Evolutionary conservation across 257 asterid species (phyloP).

Genomic region (Scutellaria minor): DNA sequence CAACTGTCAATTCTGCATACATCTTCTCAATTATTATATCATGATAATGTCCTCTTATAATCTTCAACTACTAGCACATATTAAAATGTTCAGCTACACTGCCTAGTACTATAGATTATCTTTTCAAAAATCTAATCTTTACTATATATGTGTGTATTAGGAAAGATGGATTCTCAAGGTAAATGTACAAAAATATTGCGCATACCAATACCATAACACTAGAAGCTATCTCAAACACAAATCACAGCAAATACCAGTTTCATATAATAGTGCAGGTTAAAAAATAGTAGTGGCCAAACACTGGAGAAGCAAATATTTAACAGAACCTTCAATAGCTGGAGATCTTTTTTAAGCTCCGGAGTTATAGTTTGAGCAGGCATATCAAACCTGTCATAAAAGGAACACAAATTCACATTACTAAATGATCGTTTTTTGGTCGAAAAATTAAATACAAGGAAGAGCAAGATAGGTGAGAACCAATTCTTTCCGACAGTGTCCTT

Average conservation of each 20-base stretch:
- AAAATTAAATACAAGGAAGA: constrained; percentile 4
- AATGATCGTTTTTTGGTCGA: not conserved
- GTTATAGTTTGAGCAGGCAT: constrained; percentile 91
- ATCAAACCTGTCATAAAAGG: constrained; percentile 67
- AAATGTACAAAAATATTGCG: not conserved
- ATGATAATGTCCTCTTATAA: not conserved
- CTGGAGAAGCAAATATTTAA: not conserved
- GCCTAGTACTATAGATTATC: not conserved
- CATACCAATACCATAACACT: not conserved
- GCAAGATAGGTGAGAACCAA: constrained; percentile 50
- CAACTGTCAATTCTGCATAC: not conserved
- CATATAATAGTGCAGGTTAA: not conserved
- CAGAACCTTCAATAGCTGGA: constrained; percentile 76
- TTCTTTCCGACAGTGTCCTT: constrained; percentile 89
- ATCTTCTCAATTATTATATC: not conserved
- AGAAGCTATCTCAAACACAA: constrained; percentile 4
- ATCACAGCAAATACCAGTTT: not conserved
- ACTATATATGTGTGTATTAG: not conserved
- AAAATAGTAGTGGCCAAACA: constrained; percentile 11
- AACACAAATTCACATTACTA: constrained; percentile 23
- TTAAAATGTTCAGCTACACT: not conserved
- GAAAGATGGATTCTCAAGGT: not conserved
- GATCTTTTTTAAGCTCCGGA: constrained; percentile 86
- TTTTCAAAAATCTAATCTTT: not conserved
- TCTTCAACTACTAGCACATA: not conserved